Evolutionary conservation across 2,329 filamentous ascomycete genomes (phyloP), one percentile per base, ranked within the genome.

Genomic region (Lasiodiplodia gonubiensis): DNA sequence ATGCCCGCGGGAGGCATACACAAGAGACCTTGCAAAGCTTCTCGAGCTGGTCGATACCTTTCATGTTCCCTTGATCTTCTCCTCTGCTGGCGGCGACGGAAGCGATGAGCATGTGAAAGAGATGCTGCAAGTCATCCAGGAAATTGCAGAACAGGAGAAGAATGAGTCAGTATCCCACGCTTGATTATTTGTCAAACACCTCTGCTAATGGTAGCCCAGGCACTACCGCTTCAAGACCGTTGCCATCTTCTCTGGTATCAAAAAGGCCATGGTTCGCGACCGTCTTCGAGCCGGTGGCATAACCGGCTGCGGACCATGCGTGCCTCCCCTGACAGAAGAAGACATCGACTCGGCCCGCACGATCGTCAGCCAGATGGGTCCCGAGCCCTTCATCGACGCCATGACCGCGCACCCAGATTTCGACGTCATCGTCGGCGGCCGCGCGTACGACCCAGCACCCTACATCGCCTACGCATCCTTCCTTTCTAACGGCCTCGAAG

Each of bases 341-440:
- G 79, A 82, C 39, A 76, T 86, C 12, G 75, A 80, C 0, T 68
- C 71, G 2, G 77, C 81, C 0, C 68, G 76, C 0, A 70, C 72
- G 0, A 76, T 85, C 5, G 82, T 83, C 0, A 80, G 79, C 0
- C 83, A 85, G 66, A 83, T 84, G 74, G 83, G 83, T 0, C 73
- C 79, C 0, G 83, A 85, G 53, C 81, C 83, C 0, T 83, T 82
- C 70, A 52, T 77, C 33, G 77, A 78, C 7, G 82, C 80, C 4
- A 81, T 84, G 79, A 67, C 72, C 4, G 72, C 74, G 0, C 69
- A 79, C 2, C 80, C 81, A 0, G 79, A 84, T 68, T 82, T 81
- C 60, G 75, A 84, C 61, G 74, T 86, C 61, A 78, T 86, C n/a
- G 73, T 85, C 2, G 84, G 80, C 0, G 85, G 85, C 0, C 68